Evolutionary conservation across 371 early-diverging fungal species (phyloP), one percentile per base, ranked within the genome.

Genomic region (Sporodiniella umbellata): DNA sequence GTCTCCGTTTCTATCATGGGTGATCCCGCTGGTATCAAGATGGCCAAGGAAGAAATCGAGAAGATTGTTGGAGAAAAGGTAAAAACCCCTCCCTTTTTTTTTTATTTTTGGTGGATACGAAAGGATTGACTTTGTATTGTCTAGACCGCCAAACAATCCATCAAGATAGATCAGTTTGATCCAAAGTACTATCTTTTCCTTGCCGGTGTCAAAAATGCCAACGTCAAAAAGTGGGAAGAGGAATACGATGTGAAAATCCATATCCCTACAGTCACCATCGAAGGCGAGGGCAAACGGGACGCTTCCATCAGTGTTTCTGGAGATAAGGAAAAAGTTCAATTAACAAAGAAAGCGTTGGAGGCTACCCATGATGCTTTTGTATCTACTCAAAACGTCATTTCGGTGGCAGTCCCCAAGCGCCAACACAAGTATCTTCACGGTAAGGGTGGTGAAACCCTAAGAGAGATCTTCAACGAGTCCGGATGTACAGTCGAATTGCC

Each of bases 401-500:
- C 79, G 2, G 72, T 93, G 43, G 70, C 72, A 33, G 76, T 95
- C 37, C 89, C 92, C 44, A 93, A 94, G 78, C 84, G 86, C 47
- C 92, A 93, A 68, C 97, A 95, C 72, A 87, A 88, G 45, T 92
- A 92, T 63, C 74, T 98, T 23, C 75, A 92, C 22, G 97, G 97
- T 23, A 79, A 84, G 51, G 85, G 88, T 58, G 95, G 92, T 31
- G 68, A 80, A 24, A 79, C 72, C 21, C 75, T 96, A 45, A 75
- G 79, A 48, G 92, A 93, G 48, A 88, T 96, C 46, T 68, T 91
- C 40, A 83, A 80, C 30, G 73, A 79, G 4, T 90, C 93, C 28
- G 93, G 66, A 8, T 96, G 97, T 78, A 79, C 81, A 31, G 85
- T 96, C 26, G 85, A 84, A 43, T 69, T 95, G 22, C 91, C 96